Evolutionary conservation across 2,329 filamentous ascomycete species (phyloP).

Genomic region (Xylaria arbuscula): DNA sequence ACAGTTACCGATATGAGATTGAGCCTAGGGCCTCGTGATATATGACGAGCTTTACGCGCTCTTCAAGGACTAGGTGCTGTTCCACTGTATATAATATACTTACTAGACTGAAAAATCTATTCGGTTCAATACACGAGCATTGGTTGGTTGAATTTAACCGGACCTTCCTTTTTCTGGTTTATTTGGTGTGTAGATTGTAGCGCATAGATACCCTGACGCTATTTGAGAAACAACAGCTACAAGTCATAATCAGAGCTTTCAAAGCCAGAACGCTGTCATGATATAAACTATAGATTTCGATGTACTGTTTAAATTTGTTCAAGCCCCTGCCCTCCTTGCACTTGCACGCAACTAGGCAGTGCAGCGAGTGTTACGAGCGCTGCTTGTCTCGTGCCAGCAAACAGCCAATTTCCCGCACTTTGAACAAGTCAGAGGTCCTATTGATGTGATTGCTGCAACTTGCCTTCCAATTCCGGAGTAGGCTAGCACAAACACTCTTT

Average conservation of each 20-base stretch:
- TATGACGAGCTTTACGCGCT: conserved; percentile 17
- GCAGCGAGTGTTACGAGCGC: too few species aligned
- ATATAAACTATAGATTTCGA: too few species aligned
- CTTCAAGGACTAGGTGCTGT: conserved; percentile 24
- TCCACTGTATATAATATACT: conserved; percentile 33
- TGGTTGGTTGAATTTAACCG: background rate
- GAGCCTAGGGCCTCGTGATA: conserved; percentile 8
- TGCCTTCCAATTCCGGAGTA: conserved; percentile 1
- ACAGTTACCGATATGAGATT: conserved; percentile 21
- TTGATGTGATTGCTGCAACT: background rate
- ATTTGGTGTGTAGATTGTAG: too few species aligned
- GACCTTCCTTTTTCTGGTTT: background rate
- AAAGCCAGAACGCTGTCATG: too few species aligned
- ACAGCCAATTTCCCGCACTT: background rate
- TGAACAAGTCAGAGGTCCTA: background rate
- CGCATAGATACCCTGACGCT: too few species aligned
- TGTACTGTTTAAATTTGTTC: too few species aligned
- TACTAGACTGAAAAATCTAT: background rate
- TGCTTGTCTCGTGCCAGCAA: background rate
- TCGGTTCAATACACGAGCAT: background rate
- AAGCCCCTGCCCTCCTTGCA: too few species aligned
- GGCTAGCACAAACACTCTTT: background rate
- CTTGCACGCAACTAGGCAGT: too few species aligned
- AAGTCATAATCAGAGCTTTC: too few species aligned
- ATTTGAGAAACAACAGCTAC: too few species aligned